Evolutionary conservation across 1,284 basidiomycete species (phyloP), one percentile per base, ranked within the genome.

Genomic region (Wallemia mellicola): DNA sequence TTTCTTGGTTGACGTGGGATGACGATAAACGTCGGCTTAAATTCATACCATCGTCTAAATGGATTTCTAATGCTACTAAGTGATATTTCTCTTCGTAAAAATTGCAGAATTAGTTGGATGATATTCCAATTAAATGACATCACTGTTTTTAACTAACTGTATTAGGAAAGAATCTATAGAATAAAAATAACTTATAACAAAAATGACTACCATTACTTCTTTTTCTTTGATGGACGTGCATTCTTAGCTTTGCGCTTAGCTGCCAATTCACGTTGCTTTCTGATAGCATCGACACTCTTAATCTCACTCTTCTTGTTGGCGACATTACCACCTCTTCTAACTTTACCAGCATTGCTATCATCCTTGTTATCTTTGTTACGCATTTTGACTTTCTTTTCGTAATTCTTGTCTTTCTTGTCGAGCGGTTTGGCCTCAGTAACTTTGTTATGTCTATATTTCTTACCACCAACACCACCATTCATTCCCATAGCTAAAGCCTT

Each of bases 201-300:
- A 9, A n/a, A 3, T 28, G 57, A 48, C 7, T 60, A 38, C 57
- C 60, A 63, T 26, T 64, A 64, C 61, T 66, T 66, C 59, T 64
- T 62, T 60, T 65, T 64, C 61, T 65, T 64, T 17, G 64, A 62
- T 11, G 81, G 78, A 26, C 85, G 74, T 24, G 83, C 82, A 67
- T 86, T 87, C 73, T 84, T 86, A 24, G 75, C 77, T 67, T 73
- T 78, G 64, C 74, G 76, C 61, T 76, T 77, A 64, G 83, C 80
- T 66, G 71, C 65, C 27, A 74, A 59, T 66, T 78, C 79, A 62
- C 86, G 76, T 27, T 75, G 71, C 67, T 82, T 88, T 61, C 83
- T 77, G 63, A 92, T 88, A 67, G 88, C 82, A 59, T 86, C 83
- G 32, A 78, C 79, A 0, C 77, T 81, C 72, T 84, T 87, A 67